Evolutionary conservation across 2,329 filamentous ascomycete genomes (phyloP).

Genomic region (Thielaviopsis punctulata): DNA sequence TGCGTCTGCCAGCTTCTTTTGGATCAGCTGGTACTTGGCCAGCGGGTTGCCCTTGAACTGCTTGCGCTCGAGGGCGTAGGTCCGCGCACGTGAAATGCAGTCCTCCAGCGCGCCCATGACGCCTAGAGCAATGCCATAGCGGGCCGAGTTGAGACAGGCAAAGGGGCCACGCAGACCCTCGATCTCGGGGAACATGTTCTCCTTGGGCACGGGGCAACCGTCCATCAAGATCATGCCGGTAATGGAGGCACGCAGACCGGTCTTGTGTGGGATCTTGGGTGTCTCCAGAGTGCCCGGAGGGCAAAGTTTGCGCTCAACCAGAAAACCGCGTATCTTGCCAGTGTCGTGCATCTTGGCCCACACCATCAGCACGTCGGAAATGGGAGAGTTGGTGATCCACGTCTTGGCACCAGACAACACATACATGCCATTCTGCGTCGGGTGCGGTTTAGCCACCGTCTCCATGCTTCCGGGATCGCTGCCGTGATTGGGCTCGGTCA

Average conservation of each 20-base stretch:
- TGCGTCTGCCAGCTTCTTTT: constrained; percentile 95
- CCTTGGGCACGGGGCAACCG: constrained; percentile 68
- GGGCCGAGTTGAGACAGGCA: constrained; percentile 80
- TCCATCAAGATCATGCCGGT: constrained; percentile 98
- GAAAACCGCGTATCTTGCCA: constrained; percentile 84
- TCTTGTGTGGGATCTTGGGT: constrained; percentile 87
- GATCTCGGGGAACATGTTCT: constrained; percentile 85
- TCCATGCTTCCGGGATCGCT: constrained; percentile 88
- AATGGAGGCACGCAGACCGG: constrained; percentile 76
- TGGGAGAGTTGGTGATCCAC: constrained; percentile 91
- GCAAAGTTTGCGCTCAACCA: constrained; percentile 72
- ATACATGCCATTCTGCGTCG: constrained; percentile 67
- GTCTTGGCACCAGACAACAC: constrained; percentile 71
- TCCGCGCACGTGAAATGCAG: constrained; percentile 61
- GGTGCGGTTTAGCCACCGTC: constrained; percentile 67
- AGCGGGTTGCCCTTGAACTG: constrained; percentile 95
- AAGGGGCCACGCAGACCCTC: constrained; percentile 83
- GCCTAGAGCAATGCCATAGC: constrained; percentile 86
- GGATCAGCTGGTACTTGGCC: constrained; percentile 88
- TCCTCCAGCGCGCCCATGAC: constrained; percentile 91
- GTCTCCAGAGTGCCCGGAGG: constrained; percentile 82
- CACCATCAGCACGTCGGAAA: constrained; percentile 66
- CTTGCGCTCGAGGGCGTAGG: constrained; percentile 80
- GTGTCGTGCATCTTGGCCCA: constrained; percentile 90
- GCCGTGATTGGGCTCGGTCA: constrained; percentile 87